phyloP scores from a whole-genome alignment of 495 filamentous ascomycete genomes.

The Aspergillus kassunensis region DNA sequence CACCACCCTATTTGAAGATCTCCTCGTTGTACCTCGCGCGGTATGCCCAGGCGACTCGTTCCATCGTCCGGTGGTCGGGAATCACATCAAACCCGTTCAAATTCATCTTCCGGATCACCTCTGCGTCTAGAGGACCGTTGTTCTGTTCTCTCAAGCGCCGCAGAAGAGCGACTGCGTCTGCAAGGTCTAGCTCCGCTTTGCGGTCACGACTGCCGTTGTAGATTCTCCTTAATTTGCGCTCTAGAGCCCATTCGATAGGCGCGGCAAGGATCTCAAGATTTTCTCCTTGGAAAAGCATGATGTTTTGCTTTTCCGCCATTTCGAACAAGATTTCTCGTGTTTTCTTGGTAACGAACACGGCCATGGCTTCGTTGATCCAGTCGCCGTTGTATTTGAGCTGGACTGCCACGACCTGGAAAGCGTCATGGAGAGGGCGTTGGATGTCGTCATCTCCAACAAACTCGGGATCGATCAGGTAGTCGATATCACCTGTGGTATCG shows the following conservation, averaged over 20 bases:
- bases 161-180: slow-evolving; percentile 28
- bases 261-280: slow-evolving; percentile 24
- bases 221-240: slow-evolving; percentile 31
- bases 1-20: slow-evolving; percentile 6
- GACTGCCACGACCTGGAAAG: slow-evolving; percentile 15
- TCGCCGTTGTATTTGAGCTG: slow-evolving; percentile 18
- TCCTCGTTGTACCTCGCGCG: slow-evolving; percentile 22
- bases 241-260: slow-evolving; percentile 34
- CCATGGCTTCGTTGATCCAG: slow-evolving; percentile 29
- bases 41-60: slow-evolving; percentile 20
- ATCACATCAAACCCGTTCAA: slow-evolving; percentile 21
- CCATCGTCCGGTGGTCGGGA: slow-evolving; percentile 26
- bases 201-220: slow-evolving; percentile 11
- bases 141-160: slow-evolving; percentile 18
- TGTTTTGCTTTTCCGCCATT: slow-evolving; percentile 24
- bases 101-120: slow-evolving; percentile 27
- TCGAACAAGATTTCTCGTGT: slow-evolving; percentile 19
- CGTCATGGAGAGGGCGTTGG: slow-evolving; percentile 17
- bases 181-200: slow-evolving; percentile 23
- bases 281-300: slow-evolving; percentile 23
- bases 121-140: slow-evolving; percentile 21
- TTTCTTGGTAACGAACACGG: slow-evolving; percentile 26
- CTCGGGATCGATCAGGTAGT: slow-evolving; percentile 29
- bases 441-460: slow-evolving; percentile 26
- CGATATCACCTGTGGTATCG: slow-evolving; percentile 28